phyloP scores from a whole-genome alignment of 2,329 filamentous ascomycete species.

The Delphinella strobiligena region DNA sequence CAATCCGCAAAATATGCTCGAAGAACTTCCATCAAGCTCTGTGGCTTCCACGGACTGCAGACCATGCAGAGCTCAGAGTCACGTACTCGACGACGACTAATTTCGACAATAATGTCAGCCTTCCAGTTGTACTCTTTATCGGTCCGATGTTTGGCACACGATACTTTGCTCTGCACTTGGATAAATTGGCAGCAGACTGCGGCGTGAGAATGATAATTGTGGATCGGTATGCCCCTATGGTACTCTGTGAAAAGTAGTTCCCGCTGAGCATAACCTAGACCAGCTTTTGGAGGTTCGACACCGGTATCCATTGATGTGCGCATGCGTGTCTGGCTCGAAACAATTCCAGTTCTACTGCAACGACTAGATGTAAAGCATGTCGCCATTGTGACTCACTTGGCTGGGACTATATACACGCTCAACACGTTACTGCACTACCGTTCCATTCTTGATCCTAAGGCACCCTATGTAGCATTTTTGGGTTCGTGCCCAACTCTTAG shows the following conservation, averaged over 20 bases:
- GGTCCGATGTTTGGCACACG: conserved; percentile 28
- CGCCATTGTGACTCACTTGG: conserved; percentile 27
- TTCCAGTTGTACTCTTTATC: conserved; percentile 25
- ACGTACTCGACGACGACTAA: conserved; percentile 22
- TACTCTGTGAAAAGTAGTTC: too few species aligned
- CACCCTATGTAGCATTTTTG: conserved; percentile 20
- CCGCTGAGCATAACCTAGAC: too few species aligned
- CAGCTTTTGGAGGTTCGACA: conserved; percentile 33
- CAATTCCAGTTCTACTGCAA: conserved; percentile 26
- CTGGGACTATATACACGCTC: conserved; percentile 31
- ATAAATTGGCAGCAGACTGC: conserved; percentile 19
- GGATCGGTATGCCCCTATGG: too few species aligned
- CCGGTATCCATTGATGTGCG: conserved; percentile 24
- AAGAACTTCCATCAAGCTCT: conserved; percentile 16
- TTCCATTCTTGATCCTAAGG: conserved; percentile 20
- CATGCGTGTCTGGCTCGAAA: conserved; percentile 29
- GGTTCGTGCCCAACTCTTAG: too few species aligned
- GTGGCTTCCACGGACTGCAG: conserved; percentile 15
- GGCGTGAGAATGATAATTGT: conserved; percentile 27
- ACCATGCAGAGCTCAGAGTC: conserved; percentile 15
- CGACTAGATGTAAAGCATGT: conserved; percentile 27
- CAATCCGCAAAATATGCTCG: conserved; percentile 9
- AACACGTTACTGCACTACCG: conserved; percentile 27
- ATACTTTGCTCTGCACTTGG: conserved; percentile 17
- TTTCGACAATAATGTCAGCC: conserved; percentile 11